Evolutionary conservation across 2,329 filamentous ascomycete species (phyloP).

Genomic region (Diaporthe sp.): DNA sequence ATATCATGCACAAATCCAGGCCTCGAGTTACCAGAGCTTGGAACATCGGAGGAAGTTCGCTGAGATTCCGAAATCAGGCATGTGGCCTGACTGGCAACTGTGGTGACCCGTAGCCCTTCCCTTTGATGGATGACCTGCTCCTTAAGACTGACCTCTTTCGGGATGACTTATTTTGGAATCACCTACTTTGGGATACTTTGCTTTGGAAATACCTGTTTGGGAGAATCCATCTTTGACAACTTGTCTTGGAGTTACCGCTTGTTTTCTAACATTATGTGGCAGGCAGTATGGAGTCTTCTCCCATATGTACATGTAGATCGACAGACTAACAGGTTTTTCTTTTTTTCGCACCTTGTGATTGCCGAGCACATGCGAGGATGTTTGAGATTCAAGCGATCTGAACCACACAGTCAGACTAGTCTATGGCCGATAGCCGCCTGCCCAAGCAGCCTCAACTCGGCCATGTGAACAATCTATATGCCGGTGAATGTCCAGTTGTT

Average conservation of each 20-base stretch:
- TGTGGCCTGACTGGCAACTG: neutral
- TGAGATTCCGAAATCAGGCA: neutral
- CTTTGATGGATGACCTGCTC: neutral
- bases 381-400: neutral
- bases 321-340: neutral
- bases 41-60: neutral
- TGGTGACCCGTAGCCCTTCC: neutral
- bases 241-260: neutral
- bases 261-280: neutral
- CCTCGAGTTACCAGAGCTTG: neutral
- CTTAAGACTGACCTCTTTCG: neutral
- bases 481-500: constrained; percentile 12
- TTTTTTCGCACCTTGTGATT: no score
- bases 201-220: neutral
- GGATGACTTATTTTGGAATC: neutral
- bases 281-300: neutral
- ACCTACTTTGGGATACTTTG: neutral
- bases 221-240: neutral
- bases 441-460: neutral
- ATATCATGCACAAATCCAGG: neutral
- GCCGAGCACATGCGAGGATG: neutral
- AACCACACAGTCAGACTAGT: constrained; percentile 10
- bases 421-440: constrained; percentile 17
- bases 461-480: constrained; percentile 22
- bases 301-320: neutral